Evolutionary conservation across 305 asterid species (phyloP).

Genomic region (Plantago lanceolata): DNA sequence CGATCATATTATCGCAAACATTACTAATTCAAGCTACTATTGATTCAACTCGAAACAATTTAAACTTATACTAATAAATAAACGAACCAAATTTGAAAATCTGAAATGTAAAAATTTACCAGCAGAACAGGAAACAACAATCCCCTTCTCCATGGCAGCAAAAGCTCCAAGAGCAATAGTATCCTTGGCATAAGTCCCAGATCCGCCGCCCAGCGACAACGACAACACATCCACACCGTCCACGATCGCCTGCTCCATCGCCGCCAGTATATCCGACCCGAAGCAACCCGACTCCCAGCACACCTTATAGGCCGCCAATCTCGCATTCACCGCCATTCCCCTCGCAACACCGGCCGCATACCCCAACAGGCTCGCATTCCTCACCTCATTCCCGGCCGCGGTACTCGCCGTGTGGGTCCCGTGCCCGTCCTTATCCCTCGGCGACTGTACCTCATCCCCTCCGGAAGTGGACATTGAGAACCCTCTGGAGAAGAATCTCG

Average conservation of each 20-base stretch:
- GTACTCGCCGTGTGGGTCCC: slow-evolving; percentile 95
- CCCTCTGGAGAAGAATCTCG: slow-evolving; percentile 61
- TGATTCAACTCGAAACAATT: no score
- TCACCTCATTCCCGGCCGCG: slow-evolving; percentile 70
- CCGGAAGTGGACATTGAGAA: slow-evolving; percentile 24
- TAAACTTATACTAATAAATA: no score
- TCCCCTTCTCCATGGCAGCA: slow-evolving; percentile 70
- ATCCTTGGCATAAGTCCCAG: slow-evolving; percentile 58
- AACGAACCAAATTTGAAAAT: no score
- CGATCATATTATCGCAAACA: no score
- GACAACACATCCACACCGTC: slow-evolving; percentile 88
- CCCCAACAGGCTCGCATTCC: slow-evolving; percentile 70
- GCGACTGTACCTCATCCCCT: slow-evolving; percentile 60
- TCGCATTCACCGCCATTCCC: slow-evolving; percentile 78
- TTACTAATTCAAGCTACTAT: no score
- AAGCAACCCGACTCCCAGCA: slow-evolving; percentile 66
- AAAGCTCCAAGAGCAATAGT: slow-evolving; percentile 81
- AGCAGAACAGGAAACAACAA: slow-evolving; percentile 78
- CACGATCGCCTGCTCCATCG: slow-evolving; percentile 64
- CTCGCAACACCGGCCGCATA: slow-evolving; percentile 80
- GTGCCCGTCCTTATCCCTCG: slow-evolving; percentile 88
- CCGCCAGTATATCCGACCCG: slow-evolving; percentile 77
- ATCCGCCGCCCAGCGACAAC: slow-evolving; percentile 72
- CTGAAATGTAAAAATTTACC: slow-evolving; percentile 24
- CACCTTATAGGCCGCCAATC: slow-evolving; percentile 68